Conservation (phyloP, 305 asterid species). For the Caryopteris hybrid region DNA sequence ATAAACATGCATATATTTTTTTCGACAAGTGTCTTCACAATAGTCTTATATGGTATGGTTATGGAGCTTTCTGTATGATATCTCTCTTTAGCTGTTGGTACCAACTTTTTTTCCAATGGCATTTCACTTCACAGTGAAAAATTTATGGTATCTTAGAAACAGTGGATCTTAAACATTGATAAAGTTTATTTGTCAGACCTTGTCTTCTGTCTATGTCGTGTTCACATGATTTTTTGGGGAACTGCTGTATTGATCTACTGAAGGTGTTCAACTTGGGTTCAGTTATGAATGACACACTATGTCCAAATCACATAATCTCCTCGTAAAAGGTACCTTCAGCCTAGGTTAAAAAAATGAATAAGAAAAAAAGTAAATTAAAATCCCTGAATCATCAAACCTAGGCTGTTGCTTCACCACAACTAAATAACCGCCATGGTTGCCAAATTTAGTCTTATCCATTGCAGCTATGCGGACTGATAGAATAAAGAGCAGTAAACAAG, state of each 20-base stretch:
- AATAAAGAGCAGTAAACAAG: no score
- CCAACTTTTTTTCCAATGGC: not conserved
- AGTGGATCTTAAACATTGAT: not conserved
- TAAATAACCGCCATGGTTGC: no score
- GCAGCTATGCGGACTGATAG: no score
- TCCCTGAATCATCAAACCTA: no score
- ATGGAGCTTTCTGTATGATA: conserved; percentile 5
- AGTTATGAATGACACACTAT: no score
- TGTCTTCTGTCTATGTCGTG: not conserved
- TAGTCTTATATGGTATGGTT: not conserved
- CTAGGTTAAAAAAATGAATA: not conserved
- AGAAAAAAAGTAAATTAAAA: not conserved
- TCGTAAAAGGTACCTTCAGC: not conserved
- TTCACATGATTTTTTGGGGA: not conserved
- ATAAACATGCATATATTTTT: not conserved
- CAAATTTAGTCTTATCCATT: no score
- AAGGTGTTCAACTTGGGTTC: not conserved
- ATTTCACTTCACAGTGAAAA: not conserved
- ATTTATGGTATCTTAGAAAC: not conserved
- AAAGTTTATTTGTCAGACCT: no score
- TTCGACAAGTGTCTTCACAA: not conserved
- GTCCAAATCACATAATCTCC: not conserved
- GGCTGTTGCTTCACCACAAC: no score
- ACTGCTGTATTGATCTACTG: not conserved
- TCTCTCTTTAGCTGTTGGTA: not conserved